These are phyloP conservation scores for Tulasnella sp. DNA, from an alignment of 768 basidiomycete species.

Conservation along the genomic window DNA sequence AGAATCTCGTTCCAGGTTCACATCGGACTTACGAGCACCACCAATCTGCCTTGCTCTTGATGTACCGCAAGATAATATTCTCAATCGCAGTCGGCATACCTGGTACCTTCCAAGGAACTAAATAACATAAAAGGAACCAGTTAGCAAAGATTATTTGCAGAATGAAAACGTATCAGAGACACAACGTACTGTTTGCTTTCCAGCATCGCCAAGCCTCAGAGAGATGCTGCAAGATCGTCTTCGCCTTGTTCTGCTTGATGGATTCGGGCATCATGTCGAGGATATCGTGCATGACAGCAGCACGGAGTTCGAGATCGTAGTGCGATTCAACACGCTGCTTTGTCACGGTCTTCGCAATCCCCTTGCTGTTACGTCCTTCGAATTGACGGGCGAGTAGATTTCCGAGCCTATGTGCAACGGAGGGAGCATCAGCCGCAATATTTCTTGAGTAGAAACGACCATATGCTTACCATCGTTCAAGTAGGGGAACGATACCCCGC, in stretches of 20 bases:
- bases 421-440: background rate
- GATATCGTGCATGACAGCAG: slow-evolving; percentile 99
- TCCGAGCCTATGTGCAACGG: slow-evolving; percentile 47
- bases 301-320: slow-evolving; percentile 92
- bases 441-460: background rate
- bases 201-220: slow-evolving; percentile 98
- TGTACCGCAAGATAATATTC: slow-evolving; percentile 96
- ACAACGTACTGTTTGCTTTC: slow-evolving; percentile 80
- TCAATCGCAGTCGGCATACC: slow-evolving; percentile 99
- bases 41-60: slow-evolving; percentile 99
- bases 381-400: slow-evolving; percentile 97
- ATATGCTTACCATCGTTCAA: slow-evolving; percentile 72
- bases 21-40: slow-evolving; percentile 69
- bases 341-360: slow-evolving; percentile 94
- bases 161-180: background rate
- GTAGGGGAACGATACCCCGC: slow-evolving; percentile 93
- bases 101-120: slow-evolving; percentile 98
- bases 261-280: slow-evolving; percentile 99
- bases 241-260: slow-evolving; percentile 99
- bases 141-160: slow-evolving; percentile 1
- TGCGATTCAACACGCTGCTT: slow-evolving; percentile 99
- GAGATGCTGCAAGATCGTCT: slow-evolving; percentile 95
- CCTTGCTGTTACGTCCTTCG: slow-evolving; percentile 94
- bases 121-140: slow-evolving; percentile 19
- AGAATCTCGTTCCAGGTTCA: background rate